Evolutionary conservation across 148 eudicot species (phyloP), one percentile per base, ranked within the genome.

Genomic region (Nyssa sinensis): DNA sequence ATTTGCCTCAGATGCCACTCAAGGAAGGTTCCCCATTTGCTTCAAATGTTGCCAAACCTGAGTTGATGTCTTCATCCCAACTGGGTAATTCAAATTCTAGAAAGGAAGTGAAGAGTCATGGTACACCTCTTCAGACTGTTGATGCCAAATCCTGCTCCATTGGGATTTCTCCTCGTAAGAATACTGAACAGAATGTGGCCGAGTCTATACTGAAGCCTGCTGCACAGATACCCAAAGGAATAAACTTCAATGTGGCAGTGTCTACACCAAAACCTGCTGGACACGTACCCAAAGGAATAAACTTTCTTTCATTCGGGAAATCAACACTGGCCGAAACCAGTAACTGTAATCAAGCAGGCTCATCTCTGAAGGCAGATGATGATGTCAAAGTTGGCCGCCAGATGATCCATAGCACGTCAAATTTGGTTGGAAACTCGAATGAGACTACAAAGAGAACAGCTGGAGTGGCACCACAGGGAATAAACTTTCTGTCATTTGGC

Each of bases 271-370:
- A 44, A 66, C 79, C 67, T 65, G 79, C 81, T 78, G 58, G 66
- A 29, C 79, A 70, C 53, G 69, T 85, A 47, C 94, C 94, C 25
- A 44, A 44, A 44, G 51, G 51, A 44, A 19, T 44, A 6, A 44
- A 44, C 16, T 84, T 89, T 77, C 80, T 88, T 17, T 78, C 86
- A 64, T 82, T 75, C 37, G 88, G 82, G 53, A 86, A 81, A 29
- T 68, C 82, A 62, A 67, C 81, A 37, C 21, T 58, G 66, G 81
- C 79, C 31, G 65, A 80, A 73, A 70, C 79, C 30, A 71, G 74
- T 51, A 80, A 75, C 81, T 69, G 33, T 24, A 69, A 58, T 73
- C 86, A 82, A 70, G 28, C 71, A 44, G 72, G 69, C 24, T 35
- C 63, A 62, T 77, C 79, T 77, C 69, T 79, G 68, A 85, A 81